Conservation (phyloP, 257 asterid genomes). For the Solanum peruvianum region DNA sequence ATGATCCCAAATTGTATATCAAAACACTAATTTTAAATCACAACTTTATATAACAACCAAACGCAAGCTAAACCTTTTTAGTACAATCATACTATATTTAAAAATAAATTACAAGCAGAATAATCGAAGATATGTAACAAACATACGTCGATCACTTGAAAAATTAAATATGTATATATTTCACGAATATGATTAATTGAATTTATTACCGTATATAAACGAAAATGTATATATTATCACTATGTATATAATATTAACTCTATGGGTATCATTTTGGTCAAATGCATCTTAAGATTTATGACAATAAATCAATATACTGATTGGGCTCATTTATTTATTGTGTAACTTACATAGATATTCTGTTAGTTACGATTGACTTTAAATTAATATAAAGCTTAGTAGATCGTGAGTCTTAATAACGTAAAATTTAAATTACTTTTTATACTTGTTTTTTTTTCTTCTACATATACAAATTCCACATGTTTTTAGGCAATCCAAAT, state of each 20-base stretch:
- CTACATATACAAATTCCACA: no score
- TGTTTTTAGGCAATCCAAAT: no score
- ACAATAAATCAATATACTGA: background rate
- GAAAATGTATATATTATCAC: background rate
- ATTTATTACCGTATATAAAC: no score
- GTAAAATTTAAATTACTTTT: no score
- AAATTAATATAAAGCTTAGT: no score
- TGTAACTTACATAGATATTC: no score
- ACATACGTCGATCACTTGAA: background rate
- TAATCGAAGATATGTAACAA: background rate
- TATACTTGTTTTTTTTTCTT: no score
- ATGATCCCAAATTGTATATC: background rate
- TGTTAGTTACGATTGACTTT: no score
- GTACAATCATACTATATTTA: no score
- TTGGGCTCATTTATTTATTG: no score
- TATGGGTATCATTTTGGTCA: background rate
- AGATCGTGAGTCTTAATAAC: no score
- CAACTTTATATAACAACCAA: background rate
- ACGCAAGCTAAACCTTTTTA: background rate
- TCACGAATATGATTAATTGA: background rate
- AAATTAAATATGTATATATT: background rate
- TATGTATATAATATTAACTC: background rate
- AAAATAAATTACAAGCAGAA: background rate
- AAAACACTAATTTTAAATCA: background rate
- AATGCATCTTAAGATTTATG: background rate